Evolutionary conservation across 2,329 filamentous ascomycete genomes (phyloP).

Genomic region (Aspergillus sp.): DNA sequence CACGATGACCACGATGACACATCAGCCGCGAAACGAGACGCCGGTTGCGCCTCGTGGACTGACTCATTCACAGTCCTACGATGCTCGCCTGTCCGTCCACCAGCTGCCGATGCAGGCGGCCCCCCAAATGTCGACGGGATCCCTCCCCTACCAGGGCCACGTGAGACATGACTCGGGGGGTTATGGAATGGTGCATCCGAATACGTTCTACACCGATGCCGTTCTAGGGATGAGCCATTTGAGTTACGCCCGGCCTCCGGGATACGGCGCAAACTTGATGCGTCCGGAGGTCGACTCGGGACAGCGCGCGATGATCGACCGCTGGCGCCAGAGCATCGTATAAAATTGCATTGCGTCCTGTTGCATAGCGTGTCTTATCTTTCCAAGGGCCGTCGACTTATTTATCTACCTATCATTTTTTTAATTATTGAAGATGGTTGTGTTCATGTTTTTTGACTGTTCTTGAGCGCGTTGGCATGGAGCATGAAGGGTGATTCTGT

Average conservation of each 20-base stretch:
- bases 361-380: neutral
- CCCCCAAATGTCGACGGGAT: slow-evolving; percentile 15
- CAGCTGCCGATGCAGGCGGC: slow-evolving; percentile 22
- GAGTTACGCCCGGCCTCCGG: slow-evolving; percentile 24
- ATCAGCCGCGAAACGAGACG: slow-evolving; percentile 23
- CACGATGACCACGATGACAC: slow-evolving; percentile 29
- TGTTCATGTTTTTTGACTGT: slow-evolving; percentile 2
- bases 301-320: slow-evolving; percentile 58
- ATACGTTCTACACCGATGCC: slow-evolving; percentile 27
- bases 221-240: slow-evolving; percentile 26
- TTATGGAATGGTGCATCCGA: slow-evolving; percentile 23
- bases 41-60: slow-evolving; percentile 11
- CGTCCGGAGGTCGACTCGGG: slow-evolving; percentile 44
- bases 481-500: neutral
- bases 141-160: slow-evolving; percentile 16
- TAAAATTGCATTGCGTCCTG: slow-evolving; percentile 8
- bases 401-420: neutral
- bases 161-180: slow-evolving; percentile 22
- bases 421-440: neutral
- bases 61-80: slow-evolving; percentile 16
- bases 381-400: neutral
- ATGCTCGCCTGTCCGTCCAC: slow-evolving; percentile 31
- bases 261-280: slow-evolving; percentile 24
- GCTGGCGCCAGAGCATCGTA: slow-evolving; percentile 52
- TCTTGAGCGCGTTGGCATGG: slow-evolving; percentile 6